Conservation (phyloP, 345 rosid genomes). For the Pistacia integerrima region DNA sequence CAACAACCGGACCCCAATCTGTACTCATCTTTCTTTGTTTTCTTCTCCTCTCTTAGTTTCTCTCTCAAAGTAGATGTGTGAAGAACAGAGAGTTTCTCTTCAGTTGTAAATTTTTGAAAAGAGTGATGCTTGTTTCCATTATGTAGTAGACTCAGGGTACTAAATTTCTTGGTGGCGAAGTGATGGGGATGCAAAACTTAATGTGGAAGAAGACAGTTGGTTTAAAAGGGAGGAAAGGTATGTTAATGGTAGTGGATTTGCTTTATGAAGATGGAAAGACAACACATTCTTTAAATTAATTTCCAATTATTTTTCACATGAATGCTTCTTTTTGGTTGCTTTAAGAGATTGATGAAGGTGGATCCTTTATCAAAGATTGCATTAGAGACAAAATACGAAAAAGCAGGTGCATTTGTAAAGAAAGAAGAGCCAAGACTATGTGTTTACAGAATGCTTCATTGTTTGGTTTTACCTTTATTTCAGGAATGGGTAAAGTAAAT, state of each 20-base stretch:
- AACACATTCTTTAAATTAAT: slow-evolving; percentile 18
- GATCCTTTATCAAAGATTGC: slow-evolving; percentile 29
- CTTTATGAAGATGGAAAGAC: slow-evolving; percentile 43
- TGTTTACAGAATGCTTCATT: slow-evolving; percentile 5
- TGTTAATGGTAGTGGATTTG: slow-evolving; percentile 41
- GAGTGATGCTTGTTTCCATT: slow-evolving; percentile 13
- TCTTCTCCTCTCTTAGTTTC: background rate
- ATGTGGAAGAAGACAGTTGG: slow-evolving; percentile 30
- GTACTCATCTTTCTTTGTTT: slow-evolving; percentile 42
- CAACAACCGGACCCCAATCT: slow-evolving; percentile 88
- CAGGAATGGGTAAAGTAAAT: background rate
- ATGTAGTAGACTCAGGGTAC: slow-evolving; percentile 26
- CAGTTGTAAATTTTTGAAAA: slow-evolving; percentile 1
- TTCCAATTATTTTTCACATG: slow-evolving; percentile 30
- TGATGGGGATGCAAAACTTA: slow-evolving; percentile 55
- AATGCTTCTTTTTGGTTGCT: slow-evolving; percentile 28
- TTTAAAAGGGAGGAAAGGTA: slow-evolving; percentile 48
- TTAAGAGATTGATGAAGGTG: slow-evolving; percentile 20
- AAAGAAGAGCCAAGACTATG: background rate
- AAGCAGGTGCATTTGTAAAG: slow-evolving; percentile 27
- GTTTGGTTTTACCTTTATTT: slow-evolving; percentile 13
- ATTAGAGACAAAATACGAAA: background rate
- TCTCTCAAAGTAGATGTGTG: background rate
- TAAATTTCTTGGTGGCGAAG: slow-evolving; percentile 56
- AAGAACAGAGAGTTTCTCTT: slow-evolving; percentile 12